A percentile compares a stretch with the other conserved stretches of the same genome.
Conservation (phyloP, 331 rosid species). For the Ulmus americana region DNA sequence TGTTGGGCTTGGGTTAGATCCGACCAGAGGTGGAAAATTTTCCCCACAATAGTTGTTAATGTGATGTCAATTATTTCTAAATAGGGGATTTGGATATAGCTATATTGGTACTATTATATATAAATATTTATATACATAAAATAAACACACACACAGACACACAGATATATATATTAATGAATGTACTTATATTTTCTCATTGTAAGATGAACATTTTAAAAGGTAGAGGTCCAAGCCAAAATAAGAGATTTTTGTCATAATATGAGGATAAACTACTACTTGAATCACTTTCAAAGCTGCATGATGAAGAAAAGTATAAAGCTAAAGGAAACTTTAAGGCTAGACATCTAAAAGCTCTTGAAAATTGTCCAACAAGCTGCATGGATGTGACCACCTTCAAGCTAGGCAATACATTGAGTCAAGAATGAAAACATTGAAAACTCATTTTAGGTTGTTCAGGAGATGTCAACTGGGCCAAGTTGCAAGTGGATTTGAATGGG, state of each 20-base stretch:
- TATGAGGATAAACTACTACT: background rate
- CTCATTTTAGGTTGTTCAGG: too few species aligned
- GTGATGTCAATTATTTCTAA: background rate
- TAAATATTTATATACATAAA: background rate
- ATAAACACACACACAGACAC: too few species aligned
- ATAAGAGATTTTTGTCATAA: background rate
- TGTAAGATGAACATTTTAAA: background rate
- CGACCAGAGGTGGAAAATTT: too few species aligned
- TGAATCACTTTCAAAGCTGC: background rate
- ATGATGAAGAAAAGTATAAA: slow-evolving; percentile 4
- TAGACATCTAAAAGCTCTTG: background rate
- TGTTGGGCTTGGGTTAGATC: too few species aligned
- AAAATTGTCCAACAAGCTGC: too few species aligned
- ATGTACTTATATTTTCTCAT: background rate
- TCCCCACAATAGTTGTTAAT: too few species aligned
- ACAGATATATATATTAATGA: background rate
- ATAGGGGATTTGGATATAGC: too few species aligned
- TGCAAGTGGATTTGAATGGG: too few species aligned
- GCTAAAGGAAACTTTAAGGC: background rate
- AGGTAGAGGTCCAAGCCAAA: background rate
- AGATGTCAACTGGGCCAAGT: too few species aligned
- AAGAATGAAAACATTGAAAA: too few species aligned
- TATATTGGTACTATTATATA: background rate
- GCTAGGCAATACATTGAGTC: too few species aligned
- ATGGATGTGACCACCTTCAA: too few species aligned